Base-by-base conservation (phyloP, 129 eudicot genomes). In the Sambucus nigra region DNA sequence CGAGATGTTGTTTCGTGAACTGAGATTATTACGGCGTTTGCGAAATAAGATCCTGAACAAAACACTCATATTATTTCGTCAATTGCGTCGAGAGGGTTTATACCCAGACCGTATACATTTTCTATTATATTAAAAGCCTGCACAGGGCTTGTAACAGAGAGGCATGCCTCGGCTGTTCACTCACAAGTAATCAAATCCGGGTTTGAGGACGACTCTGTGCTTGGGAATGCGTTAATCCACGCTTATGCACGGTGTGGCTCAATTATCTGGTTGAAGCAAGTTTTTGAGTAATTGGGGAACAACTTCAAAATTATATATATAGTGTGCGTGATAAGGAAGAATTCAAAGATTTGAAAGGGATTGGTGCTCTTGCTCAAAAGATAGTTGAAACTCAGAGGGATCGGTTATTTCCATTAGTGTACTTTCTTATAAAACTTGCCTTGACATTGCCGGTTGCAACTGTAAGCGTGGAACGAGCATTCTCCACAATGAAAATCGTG, bases 171-270 rank as follows among this genome's bases (percentile, higher is more conserved):
- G 18, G 66, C 69, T 51, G 52, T 76, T 25, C 85, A 87, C 61
- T 73, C 69, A 32, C 80, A 78, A 24, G 79, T 76, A 25, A 48
- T 80, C 25, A 68, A 61, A 73, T 8, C 61, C 35, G 83, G 88
- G 38, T 76, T 73, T 53, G 65, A 53, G 7, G 53, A 65, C 29
- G 81, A 71, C 41, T 48, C 74, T 10, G 78, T 70, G 66, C 82
- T 87, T 53, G 78, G 55, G 24, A 81, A 81, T 29, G 68, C 91
- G n/a, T 71, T 81, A 46, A 76, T 87, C 60, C 94, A 87, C 51
- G 88, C 96, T 0, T 80, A 82, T 67, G 82, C 83, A 58, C 79
- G 96, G 63, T 79, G 81, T 42, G 96, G 96, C 29, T 79, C 81
- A 0, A 57, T 83, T 35, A 22, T 26, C 12, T 47, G 51, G 38